phyloP scores from a whole-genome alignment of 2,329 filamentous ascomycete genomes.

The Leptodontidium sp. region DNA sequence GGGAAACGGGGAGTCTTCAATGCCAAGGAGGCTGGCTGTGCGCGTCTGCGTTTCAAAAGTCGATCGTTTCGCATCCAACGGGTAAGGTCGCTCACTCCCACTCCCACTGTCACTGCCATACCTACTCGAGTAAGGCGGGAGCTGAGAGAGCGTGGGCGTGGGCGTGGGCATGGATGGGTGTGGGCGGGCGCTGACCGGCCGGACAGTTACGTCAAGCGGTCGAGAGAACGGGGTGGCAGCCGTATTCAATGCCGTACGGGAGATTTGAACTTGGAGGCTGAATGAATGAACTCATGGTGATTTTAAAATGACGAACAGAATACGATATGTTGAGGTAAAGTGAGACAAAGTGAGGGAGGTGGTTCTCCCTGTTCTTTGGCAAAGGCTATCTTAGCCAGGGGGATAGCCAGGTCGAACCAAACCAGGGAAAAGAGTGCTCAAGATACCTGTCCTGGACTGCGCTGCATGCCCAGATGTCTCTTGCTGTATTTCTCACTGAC shows the following conservation, averaged over 20 bases:
- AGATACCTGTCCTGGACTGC: too few relatives aligned
- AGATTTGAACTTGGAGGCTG: background rate
- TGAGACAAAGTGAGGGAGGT: too few relatives aligned
- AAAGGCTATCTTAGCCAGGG: too few relatives aligned
- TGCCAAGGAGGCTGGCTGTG: slow-evolving; percentile 27
- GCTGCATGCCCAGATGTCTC: too few relatives aligned
- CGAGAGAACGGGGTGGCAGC: background rate
- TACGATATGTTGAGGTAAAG: background rate
- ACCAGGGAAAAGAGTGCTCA: background rate
- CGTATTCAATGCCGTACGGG: background rate
- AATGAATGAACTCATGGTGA: background rate
- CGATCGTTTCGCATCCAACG: slow-evolving; percentile 30
- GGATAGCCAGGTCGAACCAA: too few relatives aligned
- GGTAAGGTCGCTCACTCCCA: background rate
- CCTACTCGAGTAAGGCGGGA: too few relatives aligned
- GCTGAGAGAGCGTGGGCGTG: too few relatives aligned
- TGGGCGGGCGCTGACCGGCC: too few relatives aligned
- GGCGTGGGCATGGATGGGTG: background rate
- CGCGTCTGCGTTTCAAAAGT: slow-evolving; percentile 24
- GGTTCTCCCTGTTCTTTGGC: too few relatives aligned
- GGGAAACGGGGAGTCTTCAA: background rate
- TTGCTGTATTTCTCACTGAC: background rate
- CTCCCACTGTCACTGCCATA: too few relatives aligned
- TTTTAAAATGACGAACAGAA: background rate
- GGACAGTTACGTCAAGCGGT: background rate